These are phyloP conservation scores for Paramyrothecium sp. DNA, from an alignment of 2,329 filamentous ascomycete genomes.

Conservation along the genomic window DNA sequence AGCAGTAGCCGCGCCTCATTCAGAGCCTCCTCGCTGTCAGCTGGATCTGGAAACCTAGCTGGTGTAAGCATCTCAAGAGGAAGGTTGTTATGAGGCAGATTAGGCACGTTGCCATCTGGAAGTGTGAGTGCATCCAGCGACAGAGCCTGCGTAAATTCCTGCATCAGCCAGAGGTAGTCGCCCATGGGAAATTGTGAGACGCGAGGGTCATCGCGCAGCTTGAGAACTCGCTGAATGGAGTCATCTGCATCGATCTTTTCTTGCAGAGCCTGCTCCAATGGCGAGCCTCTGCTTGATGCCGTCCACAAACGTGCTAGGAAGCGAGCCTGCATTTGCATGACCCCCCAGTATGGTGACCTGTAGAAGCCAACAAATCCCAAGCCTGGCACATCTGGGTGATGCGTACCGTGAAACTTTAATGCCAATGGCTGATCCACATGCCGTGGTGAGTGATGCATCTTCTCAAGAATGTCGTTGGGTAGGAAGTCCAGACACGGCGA, in stretches of 20 bases:
- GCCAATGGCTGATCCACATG: constrained; percentile 61
- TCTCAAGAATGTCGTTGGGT: constrained; percentile 49
- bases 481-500: constrained; percentile 65
- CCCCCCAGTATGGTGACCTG: constrained; percentile 79
- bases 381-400: constrained; percentile 58
- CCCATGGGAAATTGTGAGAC: constrained; percentile 78
- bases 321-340: constrained; percentile 83
- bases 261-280: constrained; percentile 22
- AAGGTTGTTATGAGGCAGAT: constrained; percentile 37
- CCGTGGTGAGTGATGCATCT: constrained; percentile 54
- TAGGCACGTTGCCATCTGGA: constrained; percentile 16
- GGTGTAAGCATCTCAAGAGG: constrained; percentile 56
- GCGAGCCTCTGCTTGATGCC: constrained; percentile 5
- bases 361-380: constrained; percentile 84
- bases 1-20: constrained; percentile 41
- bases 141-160: constrained; percentile 63
- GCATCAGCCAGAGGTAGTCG: constrained; percentile 75
- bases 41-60: constrained; percentile 46
- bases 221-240: constrained; percentile 43
- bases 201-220: constrained; percentile 50
- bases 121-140: constrained; percentile 44
- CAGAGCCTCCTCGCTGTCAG: constrained; percentile 32
- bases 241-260: constrained; percentile 42
- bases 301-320: constrained; percentile 64
- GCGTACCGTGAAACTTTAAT: constrained; percentile 65